Percentiles rank a stretch among this genome's conserved stretches.
phyloP scores from a whole-genome alignment of 2,329 filamentous ascomycete genomes.

The Colletotrichum siamense region DNA sequence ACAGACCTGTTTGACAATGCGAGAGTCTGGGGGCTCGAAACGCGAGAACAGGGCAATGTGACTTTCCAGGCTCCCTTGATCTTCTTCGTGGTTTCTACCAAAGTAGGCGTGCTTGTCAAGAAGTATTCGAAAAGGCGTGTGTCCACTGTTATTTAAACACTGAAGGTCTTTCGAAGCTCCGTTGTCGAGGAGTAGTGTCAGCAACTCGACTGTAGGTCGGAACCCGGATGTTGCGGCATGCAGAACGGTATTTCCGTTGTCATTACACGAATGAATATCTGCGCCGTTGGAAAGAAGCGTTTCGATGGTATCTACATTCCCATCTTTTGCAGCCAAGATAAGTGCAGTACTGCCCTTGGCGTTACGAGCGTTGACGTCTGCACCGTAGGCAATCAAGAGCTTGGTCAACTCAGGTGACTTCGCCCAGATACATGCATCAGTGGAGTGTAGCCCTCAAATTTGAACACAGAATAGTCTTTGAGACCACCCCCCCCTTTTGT shows the following conservation, averaged over 20 bases:
- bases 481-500: background rate
- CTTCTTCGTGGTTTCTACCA: background rate
- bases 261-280: background rate
- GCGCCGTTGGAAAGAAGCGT: background rate
- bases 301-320: background rate
- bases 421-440: background rate
- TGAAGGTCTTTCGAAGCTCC: background rate
- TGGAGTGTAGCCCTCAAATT: background rate
- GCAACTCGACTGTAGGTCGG: background rate
- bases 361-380: background rate
- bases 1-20: background rate
- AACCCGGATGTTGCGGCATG: background rate
- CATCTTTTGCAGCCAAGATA: background rate
- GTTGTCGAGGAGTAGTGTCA: background rate
- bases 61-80: background rate
- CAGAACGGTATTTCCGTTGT: background rate
- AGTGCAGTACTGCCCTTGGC: background rate
- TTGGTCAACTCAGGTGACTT: background rate
- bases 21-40: background rate
- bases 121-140: background rate
- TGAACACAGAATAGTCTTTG: background rate
- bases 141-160: background rate
- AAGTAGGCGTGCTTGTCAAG: background rate
- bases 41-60: background rate
- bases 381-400: background rate